These are phyloP conservation scores for Panicum virgatum DNA, from an alignment of 202 grass and related monocot species.

Conservation along the genomic window DNA sequence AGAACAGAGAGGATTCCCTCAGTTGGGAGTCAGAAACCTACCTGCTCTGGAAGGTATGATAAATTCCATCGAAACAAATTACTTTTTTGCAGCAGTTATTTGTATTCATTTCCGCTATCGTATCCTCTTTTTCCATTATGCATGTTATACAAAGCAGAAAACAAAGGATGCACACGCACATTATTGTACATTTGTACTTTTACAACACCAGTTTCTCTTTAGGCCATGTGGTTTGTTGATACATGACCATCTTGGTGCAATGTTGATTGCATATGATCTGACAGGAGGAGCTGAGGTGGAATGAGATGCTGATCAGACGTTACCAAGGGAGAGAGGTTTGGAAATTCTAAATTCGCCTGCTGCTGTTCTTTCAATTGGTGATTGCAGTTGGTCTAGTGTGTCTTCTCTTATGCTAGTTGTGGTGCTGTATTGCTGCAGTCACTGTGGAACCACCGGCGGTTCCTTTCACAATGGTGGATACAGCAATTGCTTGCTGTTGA, in stretches of 20 bases:
- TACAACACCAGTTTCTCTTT: background rate
- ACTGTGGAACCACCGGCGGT: constrained; percentile 68
- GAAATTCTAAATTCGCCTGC: background rate
- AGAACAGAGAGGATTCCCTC: constrained; percentile 31
- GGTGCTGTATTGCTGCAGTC: constrained; percentile 37
- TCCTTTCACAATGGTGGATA: constrained; percentile 65
- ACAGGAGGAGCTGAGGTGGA: constrained; percentile 66
- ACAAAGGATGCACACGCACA: background rate
- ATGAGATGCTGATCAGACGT: constrained; percentile 59
- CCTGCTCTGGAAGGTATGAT: constrained; percentile 46
- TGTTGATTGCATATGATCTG: background rate
- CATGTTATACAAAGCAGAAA: constrained; percentile 9
- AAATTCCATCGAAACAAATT: background rate
- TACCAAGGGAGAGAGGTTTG: constrained; percentile 68
- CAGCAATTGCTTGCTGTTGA: constrained; percentile 13
- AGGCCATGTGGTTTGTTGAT: constrained; percentile 15
- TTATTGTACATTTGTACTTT: constrained; percentile 24
- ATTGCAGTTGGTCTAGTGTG: background rate
- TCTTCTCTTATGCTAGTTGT: background rate
- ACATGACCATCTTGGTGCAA: background rate
- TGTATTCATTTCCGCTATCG: background rate
- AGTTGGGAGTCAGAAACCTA: constrained; percentile 28
- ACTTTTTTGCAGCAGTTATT: background rate
- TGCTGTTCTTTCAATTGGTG: background rate
- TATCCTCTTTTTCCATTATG: constrained; percentile 13